Evolutionary conservation across 2,329 filamentous ascomycete genomes (phyloP), one percentile per base, ranked within the genome.

Genomic region (Clonostachys solani): DNA sequence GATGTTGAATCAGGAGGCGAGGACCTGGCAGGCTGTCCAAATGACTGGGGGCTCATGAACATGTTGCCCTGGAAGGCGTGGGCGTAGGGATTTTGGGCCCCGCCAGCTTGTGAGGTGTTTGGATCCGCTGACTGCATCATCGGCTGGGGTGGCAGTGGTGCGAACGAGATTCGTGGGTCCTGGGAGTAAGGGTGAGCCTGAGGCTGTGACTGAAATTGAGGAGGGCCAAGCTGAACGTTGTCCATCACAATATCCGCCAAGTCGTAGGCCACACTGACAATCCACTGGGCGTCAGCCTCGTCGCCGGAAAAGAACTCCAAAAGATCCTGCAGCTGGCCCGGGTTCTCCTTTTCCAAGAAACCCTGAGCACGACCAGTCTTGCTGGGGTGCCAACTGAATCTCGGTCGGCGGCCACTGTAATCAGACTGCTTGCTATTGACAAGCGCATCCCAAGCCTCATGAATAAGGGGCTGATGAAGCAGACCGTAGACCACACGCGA

Each of bases 401-500:
- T 78, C 13, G 81, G 81, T 49, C 84, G 74, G 44, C 73, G 66
- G 29, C 69, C 65, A 37, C 60, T 70, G 55, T 79, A 76, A 50
- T 83, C 77, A 16, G 78, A 72, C 51, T 84, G 75, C 55, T 80
- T 74, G 50, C 66, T 67, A 35, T 65, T 64, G 43, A 81, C 69
- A 33, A 84, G 63, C 1, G 72, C 69, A 50, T 82, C 80, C 83
- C 83, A 86, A 5, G 79, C 78, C 45, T 77, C 73, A 52, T 77
- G 74, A 40, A 86, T 77, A 34, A 77, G 72, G 2, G 81, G 77
- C 58, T 87, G 83, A 56, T 85, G 83, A n/a, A 87, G 67, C 12
- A 86, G 67, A 6, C 81, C 83, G 53, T 85, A 83, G 43, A 87
- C 77, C 49, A 86, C 82, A 42, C 83, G 81, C 3, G 81, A 84